phyloP scores from a whole-genome alignment of 352 stramenopile species.

The Pilasporangium apinafurcum region DNA sequence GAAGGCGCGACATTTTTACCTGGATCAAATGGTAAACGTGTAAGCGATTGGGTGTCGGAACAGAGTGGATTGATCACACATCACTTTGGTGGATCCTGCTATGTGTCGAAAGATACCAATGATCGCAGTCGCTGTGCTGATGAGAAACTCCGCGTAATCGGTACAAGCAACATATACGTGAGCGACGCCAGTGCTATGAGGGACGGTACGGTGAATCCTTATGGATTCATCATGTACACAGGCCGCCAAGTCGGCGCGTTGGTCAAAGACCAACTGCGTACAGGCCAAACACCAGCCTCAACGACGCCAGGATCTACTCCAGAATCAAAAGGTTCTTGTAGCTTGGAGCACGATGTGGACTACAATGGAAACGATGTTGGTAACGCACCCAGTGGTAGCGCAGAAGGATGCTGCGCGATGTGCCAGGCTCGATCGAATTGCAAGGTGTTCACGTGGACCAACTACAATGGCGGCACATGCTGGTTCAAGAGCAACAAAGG shows the following conservation, averaged over 20 bases:
- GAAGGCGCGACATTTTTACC: slow-evolving; percentile 17
- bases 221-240: slow-evolving; percentile 48
- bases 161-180: slow-evolving; percentile 31
- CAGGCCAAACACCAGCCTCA: too few species aligned
- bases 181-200: slow-evolving; percentile 39
- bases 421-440: slow-evolving; percentile 3
- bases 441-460: slow-evolving; percentile 41
- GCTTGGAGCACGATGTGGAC: slow-evolving; percentile 3
- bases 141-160: slow-evolving; percentile 19
- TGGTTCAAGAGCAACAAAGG: slow-evolving; percentile 62
- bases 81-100: slow-evolving; percentile 40
- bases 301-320: too few species aligned
- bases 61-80: slow-evolving; percentile 20
- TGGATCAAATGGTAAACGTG: not conserved
- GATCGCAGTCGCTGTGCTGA: slow-evolving; percentile 21
- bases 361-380: not conserved
- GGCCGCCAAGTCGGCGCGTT: slow-evolving; percentile 8
- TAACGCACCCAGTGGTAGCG: too few species aligned
- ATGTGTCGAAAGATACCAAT: slow-evolving; percentile 16
- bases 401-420: slow-evolving; percentile 3
- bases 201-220: slow-evolving; percentile 38
- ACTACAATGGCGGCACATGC: slow-evolving; percentile 39
- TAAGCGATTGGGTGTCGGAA: slow-evolving; percentile 18
- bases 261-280: not conserved
- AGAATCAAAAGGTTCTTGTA: too few species aligned